Evolutionary conservation across 176 grass and related monocot genomes (phyloP).

Genomic region (Oryza glumipatula): DNA sequence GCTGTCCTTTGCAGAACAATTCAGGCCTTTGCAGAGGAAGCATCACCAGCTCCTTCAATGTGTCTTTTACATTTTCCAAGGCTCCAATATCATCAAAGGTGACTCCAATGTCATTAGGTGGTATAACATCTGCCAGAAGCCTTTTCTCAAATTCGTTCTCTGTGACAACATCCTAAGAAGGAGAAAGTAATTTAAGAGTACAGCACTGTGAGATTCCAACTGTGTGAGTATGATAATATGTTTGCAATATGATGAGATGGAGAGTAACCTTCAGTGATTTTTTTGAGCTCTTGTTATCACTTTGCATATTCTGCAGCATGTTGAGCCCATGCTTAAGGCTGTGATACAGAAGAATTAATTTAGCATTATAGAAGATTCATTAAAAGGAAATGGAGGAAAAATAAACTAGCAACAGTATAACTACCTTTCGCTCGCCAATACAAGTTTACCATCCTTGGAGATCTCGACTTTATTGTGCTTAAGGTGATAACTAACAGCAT

Average conservation of each 20-base stretch:
- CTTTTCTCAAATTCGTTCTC: constrained; percentile 99
- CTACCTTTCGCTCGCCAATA: constrained; percentile 72
- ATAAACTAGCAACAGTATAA: not conserved
- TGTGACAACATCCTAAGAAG: constrained; percentile 84
- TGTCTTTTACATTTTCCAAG: constrained; percentile 97
- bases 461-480: constrained; percentile 66
- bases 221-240: constrained; percentile 10
- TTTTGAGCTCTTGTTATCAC: constrained; percentile 90
- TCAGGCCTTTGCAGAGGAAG: constrained; percentile 97
- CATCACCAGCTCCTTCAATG: constrained; percentile 99
- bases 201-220: not conserved
- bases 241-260: constrained; percentile 24
- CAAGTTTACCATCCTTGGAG: constrained; percentile 79
- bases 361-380: constrained; percentile 18
- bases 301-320: constrained; percentile 95
- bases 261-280: constrained; percentile 94
- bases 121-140: constrained; percentile 95
- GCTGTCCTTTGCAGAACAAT: constrained; percentile 97
- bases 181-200: constrained; percentile 28
- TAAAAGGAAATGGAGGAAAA: constrained; percentile 21
- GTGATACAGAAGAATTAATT: constrained; percentile 35
- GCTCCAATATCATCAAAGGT: constrained; percentile 99
- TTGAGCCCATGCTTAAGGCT: constrained; percentile 88
- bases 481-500: constrained; percentile 92
- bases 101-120: constrained; percentile 97